These are phyloP conservation scores for Phytophthora sansomeana DNA, from an alignment of 352 stramenopile genomes.

Conservation along the genomic window DNA sequence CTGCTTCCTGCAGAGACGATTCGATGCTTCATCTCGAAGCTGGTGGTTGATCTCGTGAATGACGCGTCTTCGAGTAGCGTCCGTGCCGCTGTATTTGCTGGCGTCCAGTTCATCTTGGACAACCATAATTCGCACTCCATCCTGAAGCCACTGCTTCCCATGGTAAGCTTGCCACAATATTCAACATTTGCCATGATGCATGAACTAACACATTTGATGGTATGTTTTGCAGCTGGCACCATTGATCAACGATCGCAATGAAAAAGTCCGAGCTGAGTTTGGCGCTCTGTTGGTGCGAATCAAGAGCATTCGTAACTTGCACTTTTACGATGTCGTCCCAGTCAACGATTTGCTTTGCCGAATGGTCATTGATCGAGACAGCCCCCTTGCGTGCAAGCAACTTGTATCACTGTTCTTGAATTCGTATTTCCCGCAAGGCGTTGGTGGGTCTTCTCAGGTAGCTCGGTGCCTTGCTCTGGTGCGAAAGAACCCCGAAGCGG, in stretches of 20 bases:
- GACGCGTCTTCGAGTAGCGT: slow-evolving; percentile 78
- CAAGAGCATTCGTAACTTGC: slow-evolving; percentile 88
- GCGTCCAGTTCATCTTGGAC: slow-evolving; percentile 86
- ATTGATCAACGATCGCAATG: slow-evolving; percentile 86
- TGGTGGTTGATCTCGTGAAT: slow-evolving; percentile 85
- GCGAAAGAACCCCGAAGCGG: slow-evolving; percentile 83
- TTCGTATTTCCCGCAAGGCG: slow-evolving; percentile 89
- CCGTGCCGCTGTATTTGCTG: slow-evolving; percentile 86
- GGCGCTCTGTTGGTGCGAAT: slow-evolving; percentile 80
- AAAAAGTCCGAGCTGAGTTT: slow-evolving; percentile 85
- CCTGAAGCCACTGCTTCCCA: slow-evolving; percentile 83
- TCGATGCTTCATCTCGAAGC: slow-evolving; percentile 83
- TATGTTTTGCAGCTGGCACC: slow-evolving; percentile 60
- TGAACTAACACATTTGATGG: slow-evolving; percentile 9
- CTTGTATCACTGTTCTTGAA: slow-evolving; percentile 87
- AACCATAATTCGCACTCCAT: slow-evolving; percentile 89
- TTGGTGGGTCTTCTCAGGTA: slow-evolving; percentile 82
- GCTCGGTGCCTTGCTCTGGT: slow-evolving; percentile 81
- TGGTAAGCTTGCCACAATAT: slow-evolving; percentile 50
- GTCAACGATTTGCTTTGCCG: slow-evolving; percentile 82
- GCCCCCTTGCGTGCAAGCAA: slow-evolving; percentile 68
- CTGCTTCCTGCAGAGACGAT: slow-evolving; percentile 83
- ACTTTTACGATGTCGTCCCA: slow-evolving; percentile 89
- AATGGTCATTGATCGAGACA: slow-evolving; percentile 72
- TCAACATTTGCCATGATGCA: neutral